Evolutionary conservation across 371 early-diverging fungal species (phyloP).

Genomic region (Mortierella sp.): DNA sequence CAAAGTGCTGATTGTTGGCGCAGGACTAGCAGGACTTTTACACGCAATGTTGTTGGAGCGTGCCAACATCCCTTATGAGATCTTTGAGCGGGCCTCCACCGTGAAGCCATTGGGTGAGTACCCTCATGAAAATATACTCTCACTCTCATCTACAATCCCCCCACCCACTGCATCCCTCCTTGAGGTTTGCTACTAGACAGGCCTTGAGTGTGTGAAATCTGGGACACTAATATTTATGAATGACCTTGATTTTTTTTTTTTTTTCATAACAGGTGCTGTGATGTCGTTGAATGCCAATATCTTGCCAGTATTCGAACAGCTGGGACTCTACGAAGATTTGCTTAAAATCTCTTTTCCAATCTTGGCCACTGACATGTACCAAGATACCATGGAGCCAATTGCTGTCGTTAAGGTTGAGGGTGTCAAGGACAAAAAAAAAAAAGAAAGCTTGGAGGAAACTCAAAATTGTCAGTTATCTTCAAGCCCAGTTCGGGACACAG

Average conservation of each 20-base stretch:
- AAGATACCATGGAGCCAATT: background rate
- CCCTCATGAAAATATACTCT: background rate
- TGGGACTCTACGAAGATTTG: constrained; percentile 19
- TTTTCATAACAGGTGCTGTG: background rate
- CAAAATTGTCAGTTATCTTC: background rate
- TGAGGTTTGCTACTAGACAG: background rate
- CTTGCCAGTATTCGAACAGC: constrained; percentile 28
- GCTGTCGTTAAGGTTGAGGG: background rate
- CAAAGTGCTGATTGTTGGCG: no score
- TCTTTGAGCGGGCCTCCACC: no score
- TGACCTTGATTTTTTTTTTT: background rate
- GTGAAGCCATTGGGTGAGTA: no score
- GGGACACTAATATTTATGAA: background rate
- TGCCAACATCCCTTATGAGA: no score
- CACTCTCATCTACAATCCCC: background rate
- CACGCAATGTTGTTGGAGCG: no score
- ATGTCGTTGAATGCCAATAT: constrained; percentile 16
- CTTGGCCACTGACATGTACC: constrained; percentile 10
- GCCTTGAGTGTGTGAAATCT: background rate
- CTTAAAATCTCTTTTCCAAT: constrained; percentile 10
- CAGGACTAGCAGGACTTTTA: no score
- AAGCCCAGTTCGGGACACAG: background rate
- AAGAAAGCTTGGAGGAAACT: background rate
- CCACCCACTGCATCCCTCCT: background rate
- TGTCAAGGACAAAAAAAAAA: background rate